A percentile compares a stretch with the other conserved stretches of the same genome.
These are phyloP conservation scores for Mycosphaerella arachidis DNA, from an alignment of 2,329 filamentous ascomycete genomes.

Conservation along the genomic window DNA sequence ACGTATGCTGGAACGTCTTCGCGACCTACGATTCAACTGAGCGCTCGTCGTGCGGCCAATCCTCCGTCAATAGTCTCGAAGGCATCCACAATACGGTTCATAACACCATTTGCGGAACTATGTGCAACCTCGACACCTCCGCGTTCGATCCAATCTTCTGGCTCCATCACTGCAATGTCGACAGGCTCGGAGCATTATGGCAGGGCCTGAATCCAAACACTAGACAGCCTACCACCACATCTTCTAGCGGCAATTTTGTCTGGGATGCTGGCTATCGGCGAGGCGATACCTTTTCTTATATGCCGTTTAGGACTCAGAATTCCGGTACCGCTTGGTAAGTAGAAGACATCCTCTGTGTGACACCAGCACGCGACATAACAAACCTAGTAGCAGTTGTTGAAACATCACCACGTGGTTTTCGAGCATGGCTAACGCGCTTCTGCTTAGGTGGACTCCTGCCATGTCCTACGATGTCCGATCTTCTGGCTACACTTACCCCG, in stretches of 20 bases:
- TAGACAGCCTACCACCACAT: background rate
- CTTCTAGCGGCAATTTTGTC: slow-evolving; percentile 47
- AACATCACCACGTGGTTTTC: too few species aligned
- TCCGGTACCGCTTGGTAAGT: background rate
- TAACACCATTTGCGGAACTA: slow-evolving; percentile 61
- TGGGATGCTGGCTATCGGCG: slow-evolving; percentile 48
- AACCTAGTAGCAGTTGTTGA: too few species aligned
- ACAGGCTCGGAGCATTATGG: slow-evolving; percentile 73
- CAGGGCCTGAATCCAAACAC: slow-evolving; percentile 64
- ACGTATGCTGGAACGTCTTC: slow-evolving; percentile 58
- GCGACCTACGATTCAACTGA: slow-evolving; percentile 64
- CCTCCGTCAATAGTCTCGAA: slow-evolving; percentile 57
- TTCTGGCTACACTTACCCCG: slow-evolving; percentile 66
- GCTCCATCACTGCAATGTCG: slow-evolving; percentile 69
- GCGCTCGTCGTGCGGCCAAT: slow-evolving; percentile 65
- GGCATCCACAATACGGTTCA: slow-evolving; percentile 47
- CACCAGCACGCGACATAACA: too few species aligned
- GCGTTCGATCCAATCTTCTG: slow-evolving; percentile 78
- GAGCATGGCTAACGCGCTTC: too few species aligned
- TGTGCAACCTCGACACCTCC: slow-evolving; percentile 65
- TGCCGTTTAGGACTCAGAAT: slow-evolving; percentile 42
- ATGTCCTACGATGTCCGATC: slow-evolving; percentile 5
- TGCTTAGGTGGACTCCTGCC: background rate
- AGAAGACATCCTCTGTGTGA: too few species aligned
- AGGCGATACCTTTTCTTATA: slow-evolving; percentile 57